Percentiles rank a stretch among this genome's conserved stretches.
Conservation (phyloP, 345 rosid species). For the Rhodomyrtus tomentosa region DNA sequence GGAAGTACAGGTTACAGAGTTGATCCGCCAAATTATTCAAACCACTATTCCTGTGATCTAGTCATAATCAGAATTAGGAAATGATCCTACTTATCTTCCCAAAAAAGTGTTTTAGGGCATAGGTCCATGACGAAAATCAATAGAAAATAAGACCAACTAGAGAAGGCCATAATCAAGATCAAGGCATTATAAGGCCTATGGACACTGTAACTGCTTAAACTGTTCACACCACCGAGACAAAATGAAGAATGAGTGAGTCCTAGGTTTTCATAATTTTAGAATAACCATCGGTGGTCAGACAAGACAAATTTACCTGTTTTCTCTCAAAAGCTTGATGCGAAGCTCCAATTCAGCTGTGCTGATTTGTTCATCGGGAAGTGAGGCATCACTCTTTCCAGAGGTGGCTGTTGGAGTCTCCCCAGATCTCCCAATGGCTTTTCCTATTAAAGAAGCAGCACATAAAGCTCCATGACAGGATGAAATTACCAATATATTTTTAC, state of each 20-base stretch:
- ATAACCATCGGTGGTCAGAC: neutral
- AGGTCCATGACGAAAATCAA: neutral
- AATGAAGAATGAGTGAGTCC: neutral
- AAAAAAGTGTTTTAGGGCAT: neutral
- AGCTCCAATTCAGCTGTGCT: constrained; percentile 55
- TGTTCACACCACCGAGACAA: neutral
- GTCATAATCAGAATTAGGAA: neutral
- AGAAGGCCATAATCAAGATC: neutral
- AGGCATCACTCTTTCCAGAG: constrained; percentile 24
- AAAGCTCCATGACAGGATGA: neutral
- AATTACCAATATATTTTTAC: neutral
- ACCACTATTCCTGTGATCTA: neutral
- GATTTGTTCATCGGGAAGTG: constrained; percentile 50
- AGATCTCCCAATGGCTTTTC: constrained; percentile 49
- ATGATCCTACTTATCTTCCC: neutral
- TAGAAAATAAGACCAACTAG: neutral
- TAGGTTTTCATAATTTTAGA: neutral
- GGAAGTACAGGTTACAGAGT: neutral
- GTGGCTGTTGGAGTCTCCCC: constrained; percentile 39
- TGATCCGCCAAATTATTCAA: neutral
- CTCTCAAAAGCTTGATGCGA: constrained; percentile 62
- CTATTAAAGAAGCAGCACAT: constrained; percentile 24
- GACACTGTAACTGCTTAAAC: neutral
- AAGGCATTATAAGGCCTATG: neutral
- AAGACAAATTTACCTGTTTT: constrained; percentile 37